These are phyloP conservation scores for Candida cerambycidarum DNA, from an alignment of 805 yeast genomes.

Conservation along the genomic window DNA sequence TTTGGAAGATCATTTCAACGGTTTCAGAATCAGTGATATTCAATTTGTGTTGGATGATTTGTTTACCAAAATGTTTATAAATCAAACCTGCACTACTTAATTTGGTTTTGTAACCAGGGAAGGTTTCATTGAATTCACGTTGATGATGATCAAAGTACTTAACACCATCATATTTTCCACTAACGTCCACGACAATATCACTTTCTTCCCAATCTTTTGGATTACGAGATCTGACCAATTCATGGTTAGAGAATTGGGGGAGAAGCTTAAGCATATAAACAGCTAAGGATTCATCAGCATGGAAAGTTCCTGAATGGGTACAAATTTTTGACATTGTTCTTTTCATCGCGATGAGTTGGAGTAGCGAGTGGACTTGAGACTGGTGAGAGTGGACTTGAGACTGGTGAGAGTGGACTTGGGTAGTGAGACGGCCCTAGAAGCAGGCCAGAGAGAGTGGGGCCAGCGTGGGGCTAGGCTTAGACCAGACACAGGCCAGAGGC, in stretches of 20 bases:
- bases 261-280: constrained; percentile 77
- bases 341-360: constrained; percentile 6
- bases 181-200: constrained; percentile 93
- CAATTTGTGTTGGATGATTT: constrained; percentile 52
- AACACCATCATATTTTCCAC: constrained; percentile 83
- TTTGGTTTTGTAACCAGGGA: constrained; percentile 67
- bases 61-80: constrained; percentile 81
- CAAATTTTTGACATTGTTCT: constrained; percentile 59
- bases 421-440: too few species aligned
- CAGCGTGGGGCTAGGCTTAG: too few species aligned
- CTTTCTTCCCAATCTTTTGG: constrained; percentile 79
- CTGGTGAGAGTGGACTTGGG: neutral
- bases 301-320: constrained; percentile 92
- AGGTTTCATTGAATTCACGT: constrained; percentile 80
- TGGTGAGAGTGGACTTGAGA: neutral
- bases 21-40: constrained; percentile 28
- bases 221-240: constrained; percentile 79
- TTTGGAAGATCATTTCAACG: constrained; percentile 64
- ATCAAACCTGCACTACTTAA: constrained; percentile 92
- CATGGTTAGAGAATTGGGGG: constrained; percentile 66
- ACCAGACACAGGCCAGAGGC: too few species aligned
- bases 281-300: constrained; percentile 95
- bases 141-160: constrained; percentile 97
- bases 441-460: too few species aligned
- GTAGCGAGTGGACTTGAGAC: neutral